A percentile compares a stretch with the other conserved stretches of the same genome.
Conservation (phyloP, 2,329 filamentous ascomycete species). For the Pestalotiopsis sp. region DNA sequence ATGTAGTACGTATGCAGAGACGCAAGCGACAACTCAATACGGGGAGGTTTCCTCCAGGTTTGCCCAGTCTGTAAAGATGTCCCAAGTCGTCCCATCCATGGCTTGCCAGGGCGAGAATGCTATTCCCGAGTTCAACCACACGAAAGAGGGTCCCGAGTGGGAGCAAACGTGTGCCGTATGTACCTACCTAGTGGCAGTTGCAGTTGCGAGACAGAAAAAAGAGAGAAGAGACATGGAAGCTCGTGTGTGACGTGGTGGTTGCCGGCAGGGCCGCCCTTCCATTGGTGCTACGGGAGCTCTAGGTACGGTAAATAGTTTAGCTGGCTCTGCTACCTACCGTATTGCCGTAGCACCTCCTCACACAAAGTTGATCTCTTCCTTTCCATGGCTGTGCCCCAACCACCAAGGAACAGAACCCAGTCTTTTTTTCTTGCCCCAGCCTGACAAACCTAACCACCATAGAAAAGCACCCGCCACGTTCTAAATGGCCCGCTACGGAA, state of each 20-base stretch:
- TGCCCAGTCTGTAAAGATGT: not conserved
- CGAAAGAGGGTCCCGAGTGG: not conserved
- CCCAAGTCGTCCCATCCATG: not conserved
- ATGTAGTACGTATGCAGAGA: not conserved
- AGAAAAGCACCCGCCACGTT: slow-evolving; percentile 3
- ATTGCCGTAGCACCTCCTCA: not conserved
- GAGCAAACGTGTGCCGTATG: no score
- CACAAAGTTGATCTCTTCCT: not conserved
- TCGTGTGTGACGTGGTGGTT: not conserved
- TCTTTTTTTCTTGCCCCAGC: not conserved
- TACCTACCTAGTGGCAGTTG: not conserved
- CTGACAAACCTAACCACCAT: not conserved
- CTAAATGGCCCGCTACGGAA: not conserved
- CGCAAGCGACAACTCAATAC: not conserved
- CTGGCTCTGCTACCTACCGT: not conserved
- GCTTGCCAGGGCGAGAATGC: not conserved
- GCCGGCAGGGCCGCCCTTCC: not conserved
- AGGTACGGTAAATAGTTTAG: no score
- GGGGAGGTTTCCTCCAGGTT: not conserved
- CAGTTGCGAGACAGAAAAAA: not conserved
- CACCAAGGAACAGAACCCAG: not conserved
- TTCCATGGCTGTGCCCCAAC: not conserved
- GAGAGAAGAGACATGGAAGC: not conserved
- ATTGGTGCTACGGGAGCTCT: not conserved
- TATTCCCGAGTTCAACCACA: not conserved